Percentiles rank a stretch among this genome's conserved stretches.
These are phyloP conservation scores for Epichloe gansuensis DNA, from an alignment of 2,329 filamentous ascomycete genomes.

Conservation along the genomic window DNA sequence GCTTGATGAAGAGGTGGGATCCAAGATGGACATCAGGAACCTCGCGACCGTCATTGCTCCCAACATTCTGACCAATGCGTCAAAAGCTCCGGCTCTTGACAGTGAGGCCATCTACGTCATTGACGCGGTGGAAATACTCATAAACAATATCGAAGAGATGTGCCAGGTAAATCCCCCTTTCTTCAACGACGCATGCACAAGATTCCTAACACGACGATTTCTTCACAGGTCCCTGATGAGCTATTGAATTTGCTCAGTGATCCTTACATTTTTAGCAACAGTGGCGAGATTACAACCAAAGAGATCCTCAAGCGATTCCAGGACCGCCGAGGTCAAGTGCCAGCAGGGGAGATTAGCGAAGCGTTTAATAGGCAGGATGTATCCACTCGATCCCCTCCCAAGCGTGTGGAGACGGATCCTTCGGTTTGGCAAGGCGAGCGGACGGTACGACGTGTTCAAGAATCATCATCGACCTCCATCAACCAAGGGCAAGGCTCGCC, in stretches of 20 bases:
- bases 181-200: background rate
- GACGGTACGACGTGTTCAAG: slow-evolving; percentile 67
- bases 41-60: slow-evolving; percentile 94
- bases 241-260: slow-evolving; percentile 79
- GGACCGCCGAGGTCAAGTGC: slow-evolving; percentile 52
- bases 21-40: slow-evolving; percentile 98
- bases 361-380: slow-evolving; percentile 46
- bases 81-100: slow-evolving; percentile 57
- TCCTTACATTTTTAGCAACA: slow-evolving; percentile 66
- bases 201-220: background rate
- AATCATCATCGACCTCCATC: slow-evolving; percentile 33
- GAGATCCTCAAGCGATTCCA: slow-evolving; percentile 92
- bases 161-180: slow-evolving; percentile 60
- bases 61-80: slow-evolving; percentile 71
- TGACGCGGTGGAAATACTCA: slow-evolving; percentile 81
- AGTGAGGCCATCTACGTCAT: slow-evolving; percentile 88
- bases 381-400: slow-evolving; percentile 39
- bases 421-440: slow-evolving; percentile 73
- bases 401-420: slow-evolving; percentile 76
- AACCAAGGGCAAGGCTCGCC: slow-evolving; percentile 33
- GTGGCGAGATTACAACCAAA: slow-evolving; percentile 85
- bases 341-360: slow-evolving; percentile 48
- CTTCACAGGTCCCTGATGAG: slow-evolving; percentile 73
- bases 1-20: slow-evolving; percentile 90
- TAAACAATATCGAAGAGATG: slow-evolving; percentile 90